phyloP scores from a whole-genome alignment of 23 red algal species.

The Gracilaria gracilis region DNA sequence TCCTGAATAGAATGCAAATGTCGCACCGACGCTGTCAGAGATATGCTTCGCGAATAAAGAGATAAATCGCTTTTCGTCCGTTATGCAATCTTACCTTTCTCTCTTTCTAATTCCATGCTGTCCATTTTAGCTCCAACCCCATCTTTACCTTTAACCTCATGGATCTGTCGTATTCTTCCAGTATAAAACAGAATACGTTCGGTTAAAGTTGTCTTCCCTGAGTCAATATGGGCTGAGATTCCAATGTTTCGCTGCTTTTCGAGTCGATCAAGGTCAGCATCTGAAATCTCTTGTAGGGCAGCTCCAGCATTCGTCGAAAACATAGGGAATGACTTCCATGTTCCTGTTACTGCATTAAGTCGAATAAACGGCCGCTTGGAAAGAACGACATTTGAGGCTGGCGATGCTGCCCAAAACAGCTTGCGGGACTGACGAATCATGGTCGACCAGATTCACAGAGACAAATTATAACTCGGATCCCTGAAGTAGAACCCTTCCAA shows the following conservation, averaged over 20 bases:
- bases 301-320: slow-evolving; percentile 46
- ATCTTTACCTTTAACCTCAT: slow-evolving; percentile 99
- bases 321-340: background rate
- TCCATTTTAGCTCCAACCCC: slow-evolving; percentile 99
- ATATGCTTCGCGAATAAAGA: background rate
- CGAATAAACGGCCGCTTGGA: background rate
- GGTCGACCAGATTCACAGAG: background rate
- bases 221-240: slow-evolving; percentile 98
- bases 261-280: slow-evolving; percentile 51
- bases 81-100: slow-evolving; percentile 62
- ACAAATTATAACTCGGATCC: background rate
- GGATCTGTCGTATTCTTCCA: slow-evolving; percentile 87
- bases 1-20: slow-evolving; percentile 20
- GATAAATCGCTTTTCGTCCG: background rate
- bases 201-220: slow-evolving; percentile 98
- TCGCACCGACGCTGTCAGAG: background rate
- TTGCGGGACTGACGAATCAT: slow-evolving; percentile 7
- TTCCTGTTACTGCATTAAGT: background rate
- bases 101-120: slow-evolving; percentile 98
- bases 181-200: slow-evolving; percentile 99
- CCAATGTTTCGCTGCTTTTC: slow-evolving; percentile 90
- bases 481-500: background rate
- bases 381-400: background rate
- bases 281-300: slow-evolving; percentile 33
- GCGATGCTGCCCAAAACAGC: background rate